Evolutionary conservation across 225 moss, liverwort and hornwort species (phyloP), one percentile per base, ranked within the genome.

Genomic region (Sphagnum tenellum): DNA sequence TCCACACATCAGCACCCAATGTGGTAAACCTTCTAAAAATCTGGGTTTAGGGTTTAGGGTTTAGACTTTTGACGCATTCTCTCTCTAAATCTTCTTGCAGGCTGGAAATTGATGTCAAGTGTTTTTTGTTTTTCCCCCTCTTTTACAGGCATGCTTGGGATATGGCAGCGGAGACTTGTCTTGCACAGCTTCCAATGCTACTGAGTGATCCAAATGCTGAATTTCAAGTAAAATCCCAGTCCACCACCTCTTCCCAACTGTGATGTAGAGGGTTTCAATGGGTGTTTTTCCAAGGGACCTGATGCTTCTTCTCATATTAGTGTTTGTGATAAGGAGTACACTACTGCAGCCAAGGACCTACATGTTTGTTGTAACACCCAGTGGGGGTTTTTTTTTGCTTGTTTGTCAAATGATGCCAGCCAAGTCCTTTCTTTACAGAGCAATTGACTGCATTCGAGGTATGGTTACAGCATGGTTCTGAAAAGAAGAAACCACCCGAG

Each of bases 1-100:
- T 80, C 96, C 67, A 96, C 96, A 54, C 96, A 96, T 84, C 96
- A 96, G 81, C 96, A 96, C 68, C 89, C 92, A 59, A 96, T 96
- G 96, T 96, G 96, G 96, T 48, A 52, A 29, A 29, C 0, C 29
- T 29, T 29, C 29, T 29, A 29, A 29, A 29, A 29, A 29, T 29
- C 29, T 29, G 29, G 29, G 29, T 29, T 29, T 29, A 29, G 29
- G 29, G 29, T 29, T 29, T 29, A 29, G 29, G 29, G 29, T 29
- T 29, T 29, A 29, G 29, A 29, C 29, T 29, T 29, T 29, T 29
- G 29, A 29, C 29, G 0, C 29, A 29, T 29, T 29, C 29, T 29
- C 29, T 29, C 29, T 29, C 29, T 29, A 29, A 29, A 29, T 29
- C 0, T 5, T 49, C 57, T 52, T 64, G 59, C 57, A 66, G 63